Evolutionary conservation across 257 asterid species (phyloP).

Genomic region (Solanum tacnaense): DNA sequence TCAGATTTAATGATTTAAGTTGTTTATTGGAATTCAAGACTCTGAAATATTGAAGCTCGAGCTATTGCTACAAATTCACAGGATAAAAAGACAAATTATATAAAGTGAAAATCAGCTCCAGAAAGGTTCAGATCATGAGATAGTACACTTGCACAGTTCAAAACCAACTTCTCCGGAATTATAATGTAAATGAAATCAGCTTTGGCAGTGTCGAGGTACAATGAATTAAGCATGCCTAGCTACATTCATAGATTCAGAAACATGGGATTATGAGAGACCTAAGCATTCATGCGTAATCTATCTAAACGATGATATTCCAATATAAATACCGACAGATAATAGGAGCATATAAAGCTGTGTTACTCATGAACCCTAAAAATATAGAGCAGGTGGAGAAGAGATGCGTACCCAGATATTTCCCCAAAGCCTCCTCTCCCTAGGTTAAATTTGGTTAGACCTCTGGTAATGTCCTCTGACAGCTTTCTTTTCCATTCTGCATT

Average conservation of each 20-base stretch:
- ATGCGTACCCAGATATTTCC: neutral
- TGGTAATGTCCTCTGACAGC: neutral
- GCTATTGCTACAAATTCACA: neutral
- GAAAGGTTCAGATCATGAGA: neutral
- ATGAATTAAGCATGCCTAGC: neutral
- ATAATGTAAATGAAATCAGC: neutral
- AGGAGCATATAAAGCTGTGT: neutral
- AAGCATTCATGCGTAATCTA: neutral
- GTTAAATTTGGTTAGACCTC: conserved; percentile 1
- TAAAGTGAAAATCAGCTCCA: neutral
- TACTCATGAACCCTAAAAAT: neutral
- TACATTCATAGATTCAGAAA: neutral
- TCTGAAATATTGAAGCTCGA: neutral
- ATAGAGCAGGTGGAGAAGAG: neutral
- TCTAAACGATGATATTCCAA: neutral
- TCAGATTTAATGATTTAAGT: neutral
- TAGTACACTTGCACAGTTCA: neutral
- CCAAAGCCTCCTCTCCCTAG: neutral
- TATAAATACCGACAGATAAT: neutral
- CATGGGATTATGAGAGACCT: neutral
- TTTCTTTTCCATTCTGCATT: neutral
- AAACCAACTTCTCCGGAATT: neutral
- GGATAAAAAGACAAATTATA: neutral
- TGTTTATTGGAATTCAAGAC: neutral
- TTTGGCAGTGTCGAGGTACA: neutral